A percentile compares a stretch with the other conserved stretches of the same genome.
phyloP scores from a whole-genome alignment of 2,329 filamentous ascomycete species.

The Paraphaeosphaeria minitans region DNA sequence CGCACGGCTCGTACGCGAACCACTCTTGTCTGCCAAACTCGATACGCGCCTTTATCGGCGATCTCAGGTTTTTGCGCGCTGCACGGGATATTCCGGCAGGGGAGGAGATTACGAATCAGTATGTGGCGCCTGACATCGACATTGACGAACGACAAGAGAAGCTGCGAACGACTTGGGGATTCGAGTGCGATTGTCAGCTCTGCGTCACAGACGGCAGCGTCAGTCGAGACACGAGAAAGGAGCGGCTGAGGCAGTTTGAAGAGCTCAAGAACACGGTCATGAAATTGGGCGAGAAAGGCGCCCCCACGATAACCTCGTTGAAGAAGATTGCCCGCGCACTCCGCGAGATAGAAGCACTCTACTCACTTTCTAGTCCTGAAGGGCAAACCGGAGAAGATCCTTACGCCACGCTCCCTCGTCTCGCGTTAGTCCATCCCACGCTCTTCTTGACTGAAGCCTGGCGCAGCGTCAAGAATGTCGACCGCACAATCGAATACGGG shows the following conservation, averaged over 20 bases:
- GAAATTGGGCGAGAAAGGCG: conserved; percentile 18
- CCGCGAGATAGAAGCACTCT: conserved; percentile 25
- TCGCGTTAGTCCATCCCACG: conserved; percentile 31
- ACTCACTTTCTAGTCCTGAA: conserved; percentile 4
- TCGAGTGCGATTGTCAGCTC: conserved; percentile 28
- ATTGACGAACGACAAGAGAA: conserved; percentile 23
- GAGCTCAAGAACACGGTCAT: conserved; percentile 26
- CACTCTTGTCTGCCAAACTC: conserved; percentile 50
- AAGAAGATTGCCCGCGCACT: conserved; percentile 29
- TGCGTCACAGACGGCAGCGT: conserved; percentile 22
- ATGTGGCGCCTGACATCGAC: conserved; percentile 28
- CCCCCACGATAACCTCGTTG: conserved; percentile 22
- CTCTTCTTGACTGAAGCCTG: conserved; percentile 31
- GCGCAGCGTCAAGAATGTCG: conserved; percentile 24
- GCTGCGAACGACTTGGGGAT: conserved; percentile 25
- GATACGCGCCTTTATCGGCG: conserved; percentile 48
- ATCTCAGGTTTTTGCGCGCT: conserved; percentile 47
- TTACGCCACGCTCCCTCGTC: conserved; percentile 22
- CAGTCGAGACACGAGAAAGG: conserved; percentile 3
- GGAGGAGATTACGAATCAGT: conserved; percentile 32
- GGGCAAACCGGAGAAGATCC: conserved; percentile 10
- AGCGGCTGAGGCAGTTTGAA: conserved; percentile 23
- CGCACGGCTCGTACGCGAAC: conserved; percentile 49
- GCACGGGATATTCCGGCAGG: conserved; percentile 35
- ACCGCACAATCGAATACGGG: conserved; percentile 28